Evolutionary conservation across 345 rosid genomes (phyloP).

Genomic region (Salix brachista): DNA sequence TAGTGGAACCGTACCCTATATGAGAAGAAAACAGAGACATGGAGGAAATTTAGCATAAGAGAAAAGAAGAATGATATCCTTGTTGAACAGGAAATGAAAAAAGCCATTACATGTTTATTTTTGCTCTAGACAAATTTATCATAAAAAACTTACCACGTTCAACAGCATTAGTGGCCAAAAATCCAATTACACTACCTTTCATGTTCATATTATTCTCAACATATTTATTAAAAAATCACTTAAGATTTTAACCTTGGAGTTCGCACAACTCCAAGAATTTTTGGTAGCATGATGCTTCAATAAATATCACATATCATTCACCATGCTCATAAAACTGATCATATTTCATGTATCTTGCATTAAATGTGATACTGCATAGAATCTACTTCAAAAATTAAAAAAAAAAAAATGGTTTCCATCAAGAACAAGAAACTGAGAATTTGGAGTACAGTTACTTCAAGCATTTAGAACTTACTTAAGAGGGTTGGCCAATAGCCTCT

Average conservation of each 20-base stretch:
- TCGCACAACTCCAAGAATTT: neutral
- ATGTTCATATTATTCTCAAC: neutral
- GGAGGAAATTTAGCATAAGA: neutral
- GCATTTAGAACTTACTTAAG: slow-evolving; percentile 58
- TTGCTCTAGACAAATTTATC: neutral
- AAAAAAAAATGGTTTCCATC: too few relatives aligned
- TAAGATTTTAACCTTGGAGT: neutral
- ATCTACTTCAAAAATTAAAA: neutral
- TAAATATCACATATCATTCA: neutral
- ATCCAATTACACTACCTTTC: neutral
- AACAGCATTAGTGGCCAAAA: neutral
- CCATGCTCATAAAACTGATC: neutral
- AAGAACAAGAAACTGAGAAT: neutral
- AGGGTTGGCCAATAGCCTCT: slow-evolving; percentile 92
- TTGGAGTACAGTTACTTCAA: neutral
- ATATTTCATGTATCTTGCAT: neutral
- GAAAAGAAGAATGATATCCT: neutral
- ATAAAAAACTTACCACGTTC: neutral
- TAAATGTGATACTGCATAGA: neutral
- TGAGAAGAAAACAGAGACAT: neutral
- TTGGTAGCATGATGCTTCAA: neutral
- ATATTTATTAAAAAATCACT: neutral
- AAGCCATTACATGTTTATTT: too few relatives aligned
- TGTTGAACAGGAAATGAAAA: neutral
- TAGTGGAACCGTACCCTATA: slow-evolving; percentile 97